Conservation (phyloP, 1,284 basidiomycete genomes). For the Fomes fomentarius region DNA sequence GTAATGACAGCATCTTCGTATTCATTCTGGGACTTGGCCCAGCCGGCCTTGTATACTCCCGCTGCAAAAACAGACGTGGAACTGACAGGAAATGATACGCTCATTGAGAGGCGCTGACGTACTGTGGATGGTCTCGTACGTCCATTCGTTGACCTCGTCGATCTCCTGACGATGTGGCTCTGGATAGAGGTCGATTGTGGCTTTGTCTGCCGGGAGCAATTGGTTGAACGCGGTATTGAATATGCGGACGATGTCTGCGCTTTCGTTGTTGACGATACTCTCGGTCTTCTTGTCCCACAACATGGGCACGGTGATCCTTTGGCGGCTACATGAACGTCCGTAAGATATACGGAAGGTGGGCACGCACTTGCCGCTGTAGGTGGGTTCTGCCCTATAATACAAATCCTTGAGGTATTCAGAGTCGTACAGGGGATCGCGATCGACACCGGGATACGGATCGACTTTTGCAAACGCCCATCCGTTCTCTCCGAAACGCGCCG, state of each 20-base stretch:
- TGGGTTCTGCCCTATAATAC: constrained; percentile 78
- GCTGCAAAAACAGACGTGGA: constrained; percentile 43
- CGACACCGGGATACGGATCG: constrained; percentile 74
- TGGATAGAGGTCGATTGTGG: constrained; percentile 37
- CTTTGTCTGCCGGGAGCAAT: constrained; percentile 65
- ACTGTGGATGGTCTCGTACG: constrained; percentile 86
- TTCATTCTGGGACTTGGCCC: constrained; percentile 82
- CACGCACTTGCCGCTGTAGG: constrained; percentile 67
- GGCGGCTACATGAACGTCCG: no score
- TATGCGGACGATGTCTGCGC: constrained; percentile 91
- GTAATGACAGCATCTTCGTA: constrained; percentile 78
- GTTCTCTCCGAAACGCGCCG: constrained; percentile 80
- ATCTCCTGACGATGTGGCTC: constrained; percentile 59
- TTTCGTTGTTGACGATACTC: constrained; percentile 96
- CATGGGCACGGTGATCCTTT: constrained; percentile 83
- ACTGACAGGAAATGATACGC: not conserved
- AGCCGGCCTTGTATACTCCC: constrained; percentile 90
- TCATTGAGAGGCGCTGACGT: constrained; percentile 25
- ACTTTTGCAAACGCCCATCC: constrained; percentile 89
- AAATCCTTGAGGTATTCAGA: constrained; percentile 82
- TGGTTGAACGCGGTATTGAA: constrained; percentile 87
- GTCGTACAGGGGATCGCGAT: constrained; percentile 71
- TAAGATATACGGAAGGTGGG: not conserved
- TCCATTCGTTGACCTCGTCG: constrained; percentile 87
- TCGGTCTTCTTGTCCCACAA: constrained; percentile 92